Base-by-base conservation (phyloP, 2,329 filamentous ascomycete species). In the Zasmidium angulare region DNA sequence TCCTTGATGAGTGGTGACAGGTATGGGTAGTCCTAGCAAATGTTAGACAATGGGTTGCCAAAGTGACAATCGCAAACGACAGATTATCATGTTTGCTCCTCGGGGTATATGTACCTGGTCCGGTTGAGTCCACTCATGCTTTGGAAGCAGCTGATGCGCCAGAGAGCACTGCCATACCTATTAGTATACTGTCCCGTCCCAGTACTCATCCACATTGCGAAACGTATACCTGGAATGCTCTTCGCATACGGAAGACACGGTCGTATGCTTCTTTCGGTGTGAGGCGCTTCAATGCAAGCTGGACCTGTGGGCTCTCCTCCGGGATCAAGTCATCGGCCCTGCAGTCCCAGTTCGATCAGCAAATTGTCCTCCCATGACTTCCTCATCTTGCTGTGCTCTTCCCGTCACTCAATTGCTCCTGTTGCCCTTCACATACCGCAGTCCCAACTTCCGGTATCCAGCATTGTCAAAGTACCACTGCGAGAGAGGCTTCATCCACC, bases 301-400 rank as follows among this genome's bases (percentile, higher is more conserved):
- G 89, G 72, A 96, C 91, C 59, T 83, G 80, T 72, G 95, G 90
- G 82, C 85, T 89, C 82, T 99, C 95, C 80, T 99, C 95, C 76
- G 90, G 86, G 76, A 97, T 90, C 76, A 99, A 81, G 77, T 99
- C 95, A 79, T 99, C 95, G 84, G 88, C 87, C 79, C 95, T 98
- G 75, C 69, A 53, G 40, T 19, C 49, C 29, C 52, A 22, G 48
- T 55, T 60, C 48, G n/a, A 50, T 66, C 56, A 66, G 64, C 59
- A 21, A 20, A 22, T 23, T 14, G 20, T 53, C 43, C 12, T 26
- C 48, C n/a, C 11, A 4, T 21, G 3, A 1, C 21, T 7, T 49
- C n/a, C 51, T 56, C 29, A 12, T 29, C 26, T 29, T 10, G 26
- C 6, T 40, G 21, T 19, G n/a, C 6, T 29, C 50, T 24, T 17